Conservation (phyloP, 495 filamentous ascomycete species). For the Aspergillus sclerotiicarbonarius region DNA sequence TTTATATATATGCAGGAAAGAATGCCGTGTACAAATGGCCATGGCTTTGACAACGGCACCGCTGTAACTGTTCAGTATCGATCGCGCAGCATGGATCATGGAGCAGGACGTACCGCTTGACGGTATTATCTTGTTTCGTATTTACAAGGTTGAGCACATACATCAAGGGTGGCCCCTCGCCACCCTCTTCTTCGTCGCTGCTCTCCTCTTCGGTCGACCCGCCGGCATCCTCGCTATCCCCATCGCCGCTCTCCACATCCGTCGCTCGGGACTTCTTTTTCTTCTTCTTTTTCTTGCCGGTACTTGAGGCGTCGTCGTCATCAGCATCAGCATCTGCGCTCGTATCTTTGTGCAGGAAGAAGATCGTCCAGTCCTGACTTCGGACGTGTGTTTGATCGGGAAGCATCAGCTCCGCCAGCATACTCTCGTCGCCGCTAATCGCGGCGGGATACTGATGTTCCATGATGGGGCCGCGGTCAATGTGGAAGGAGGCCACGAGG, state of each 20-base stretch:
- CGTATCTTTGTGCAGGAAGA: constrained; percentile 95
- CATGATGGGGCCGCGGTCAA: constrained; percentile 94
- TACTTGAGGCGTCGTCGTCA: constrained; percentile 60
- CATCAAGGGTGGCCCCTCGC: constrained; percentile 83
- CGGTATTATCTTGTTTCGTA: constrained; percentile 91
- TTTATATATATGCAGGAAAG: constrained; percentile 99
- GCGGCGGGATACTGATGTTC: constrained; percentile 94
- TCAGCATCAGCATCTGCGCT: constrained; percentile 70
- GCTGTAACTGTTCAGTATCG: constrained; percentile 43
- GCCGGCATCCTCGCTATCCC: constrained; percentile 45
- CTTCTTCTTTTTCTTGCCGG: constrained; percentile 55
- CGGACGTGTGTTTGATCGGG: constrained; percentile 95
- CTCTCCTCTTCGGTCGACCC: constrained; percentile 46
- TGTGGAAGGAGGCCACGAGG: constrained; percentile 96
- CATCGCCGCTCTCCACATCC: constrained; percentile 52
- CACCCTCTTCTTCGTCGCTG: constrained; percentile 58
- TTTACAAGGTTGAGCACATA: constrained; percentile 98
- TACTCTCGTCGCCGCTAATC: constrained; percentile 95
- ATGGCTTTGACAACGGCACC: constrained; percentile 97
- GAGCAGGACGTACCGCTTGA: constrained; percentile 58
- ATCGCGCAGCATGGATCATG: background rate
- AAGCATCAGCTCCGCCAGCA: constrained; percentile 98
- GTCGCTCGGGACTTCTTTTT: constrained; percentile 36
- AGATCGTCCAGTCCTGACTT: constrained; percentile 98
- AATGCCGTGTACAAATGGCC: constrained; percentile 98